Percentiles rank a stretch among this genome's conserved stretches.
These are phyloP conservation scores for Arthroderma sp. DNA, from an alignment of 2,329 filamentous ascomycete species.

Conservation along the genomic window DNA sequence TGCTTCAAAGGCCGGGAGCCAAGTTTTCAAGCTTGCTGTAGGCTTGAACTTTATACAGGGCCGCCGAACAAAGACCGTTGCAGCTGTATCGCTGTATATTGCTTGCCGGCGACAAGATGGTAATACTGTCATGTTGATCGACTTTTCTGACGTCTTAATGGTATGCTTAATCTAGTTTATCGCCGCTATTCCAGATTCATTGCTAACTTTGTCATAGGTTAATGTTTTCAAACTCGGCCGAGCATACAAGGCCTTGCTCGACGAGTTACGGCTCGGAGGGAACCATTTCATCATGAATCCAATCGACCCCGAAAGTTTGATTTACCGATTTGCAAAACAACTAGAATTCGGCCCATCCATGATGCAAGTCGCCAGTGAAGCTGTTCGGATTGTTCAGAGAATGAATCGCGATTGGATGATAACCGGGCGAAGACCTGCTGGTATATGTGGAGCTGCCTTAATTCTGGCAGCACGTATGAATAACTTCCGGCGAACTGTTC, in stretches of 20 bases:
- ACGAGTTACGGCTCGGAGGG: slow-evolving; percentile 38
- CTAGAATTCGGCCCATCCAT: slow-evolving; percentile 79
- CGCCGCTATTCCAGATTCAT: neutral
- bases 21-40: slow-evolving; percentile 64
- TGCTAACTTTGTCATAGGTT: slow-evolving; percentile 38
- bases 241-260: slow-evolving; percentile 71
- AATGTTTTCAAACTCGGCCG: slow-evolving; percentile 89
- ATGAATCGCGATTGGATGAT: slow-evolving; percentile 99
- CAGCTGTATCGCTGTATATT: slow-evolving; percentile 81
- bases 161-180: slow-evolving; percentile 17
- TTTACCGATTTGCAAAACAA: slow-evolving; percentile 79
- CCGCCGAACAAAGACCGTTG: slow-evolving; percentile 69
- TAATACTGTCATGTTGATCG: slow-evolving; percentile 86
- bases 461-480: slow-evolving; percentile 96
- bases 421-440: slow-evolving; percentile 81
- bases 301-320: slow-evolving; percentile 76
- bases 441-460: slow-evolving; percentile 85
- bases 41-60: slow-evolving; percentile 72
- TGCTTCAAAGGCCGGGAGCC: slow-evolving; percentile 51
- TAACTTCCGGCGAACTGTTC: slow-evolving; percentile 84
- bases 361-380: slow-evolving; percentile 75
- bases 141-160: slow-evolving; percentile 72
- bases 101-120: slow-evolving; percentile 67
- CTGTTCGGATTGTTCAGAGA: slow-evolving; percentile 71
- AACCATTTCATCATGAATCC: slow-evolving; percentile 59